Percentiles rank a stretch among this genome's conserved stretches.
Evolutionary conservation across 805 yeast species (phyloP).

Genomic region (Debaryomyces tyrocola): DNA sequence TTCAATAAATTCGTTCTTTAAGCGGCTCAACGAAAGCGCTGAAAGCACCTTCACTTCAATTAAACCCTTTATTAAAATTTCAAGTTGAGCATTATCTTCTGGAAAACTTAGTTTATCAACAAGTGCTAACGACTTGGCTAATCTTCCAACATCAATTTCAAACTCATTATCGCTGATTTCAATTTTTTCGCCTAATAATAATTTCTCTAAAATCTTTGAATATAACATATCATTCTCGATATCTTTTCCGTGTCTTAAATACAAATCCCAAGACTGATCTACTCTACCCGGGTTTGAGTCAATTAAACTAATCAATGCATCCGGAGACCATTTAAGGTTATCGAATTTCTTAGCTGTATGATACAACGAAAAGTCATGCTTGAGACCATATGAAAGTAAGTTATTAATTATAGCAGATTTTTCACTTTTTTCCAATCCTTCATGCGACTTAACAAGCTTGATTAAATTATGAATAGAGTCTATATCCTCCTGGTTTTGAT

Average conservation of each 20-base stretch:
- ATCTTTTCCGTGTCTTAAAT: constrained; percentile 22
- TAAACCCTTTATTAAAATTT: constrained; percentile 6
- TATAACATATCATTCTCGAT: constrained; percentile 22
- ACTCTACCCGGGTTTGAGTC: constrained; percentile 55
- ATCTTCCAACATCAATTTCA: constrained; percentile 7
- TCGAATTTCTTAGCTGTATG: constrained; percentile 10
- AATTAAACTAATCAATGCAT: constrained; percentile 26
- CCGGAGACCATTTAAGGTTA: constrained; percentile 13
- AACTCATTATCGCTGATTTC: constrained; percentile 31
- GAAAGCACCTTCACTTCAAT: constrained; percentile 4
- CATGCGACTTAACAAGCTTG: not conserved
- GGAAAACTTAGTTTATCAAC: constrained; percentile 6
- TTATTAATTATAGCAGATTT: constrained; percentile 9
- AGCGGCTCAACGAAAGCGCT: not conserved
- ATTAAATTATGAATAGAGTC: not conserved
- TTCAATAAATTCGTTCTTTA: not conserved
- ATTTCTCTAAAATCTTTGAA: constrained; percentile 30
- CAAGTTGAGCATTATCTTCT: not conserved
- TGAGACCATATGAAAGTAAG: constrained; percentile 14
- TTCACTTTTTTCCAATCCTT: not conserved
- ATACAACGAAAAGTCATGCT: constrained; percentile 21
- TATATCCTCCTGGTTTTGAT: not conserved
- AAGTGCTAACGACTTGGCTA: constrained; percentile 13
- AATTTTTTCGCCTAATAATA: constrained; percentile 37
- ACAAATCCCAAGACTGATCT: constrained; percentile 48